Percentiles rank a stretch among this genome's conserved stretches.
Conservation (phyloP, 2,329 filamentous ascomycete genomes). For the Aspergillus persii region DNA sequence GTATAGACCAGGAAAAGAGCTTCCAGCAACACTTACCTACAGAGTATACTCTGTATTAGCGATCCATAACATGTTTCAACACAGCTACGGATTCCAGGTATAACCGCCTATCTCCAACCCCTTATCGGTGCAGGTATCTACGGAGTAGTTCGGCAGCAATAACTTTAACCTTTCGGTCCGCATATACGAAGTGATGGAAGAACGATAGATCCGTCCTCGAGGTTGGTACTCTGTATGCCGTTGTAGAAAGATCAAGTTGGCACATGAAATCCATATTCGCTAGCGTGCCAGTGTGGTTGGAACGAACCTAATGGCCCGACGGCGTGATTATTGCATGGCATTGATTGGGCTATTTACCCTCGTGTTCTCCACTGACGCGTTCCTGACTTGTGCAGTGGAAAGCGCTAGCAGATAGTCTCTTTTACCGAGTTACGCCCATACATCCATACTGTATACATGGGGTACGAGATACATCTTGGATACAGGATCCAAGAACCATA, state of each 20-base stretch:
- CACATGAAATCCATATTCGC: constrained; percentile 12
- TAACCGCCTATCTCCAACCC: too few relatives aligned
- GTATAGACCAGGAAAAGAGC: too few relatives aligned
- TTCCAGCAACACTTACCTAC: too few relatives aligned
- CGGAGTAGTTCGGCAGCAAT: too few relatives aligned
- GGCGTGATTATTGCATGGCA: constrained; percentile 10
- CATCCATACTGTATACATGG: not conserved
- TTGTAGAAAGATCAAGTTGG: not conserved
- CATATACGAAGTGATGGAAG: too few relatives aligned
- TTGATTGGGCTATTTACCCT: constrained; percentile 19
- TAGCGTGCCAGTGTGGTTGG: constrained; percentile 8
- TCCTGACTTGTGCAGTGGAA: constrained; percentile 26
- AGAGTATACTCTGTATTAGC: too few relatives aligned
- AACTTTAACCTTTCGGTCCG: too few relatives aligned
- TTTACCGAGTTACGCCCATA: constrained; percentile 8
- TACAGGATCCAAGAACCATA: not conserved
- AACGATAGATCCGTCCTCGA: not conserved
- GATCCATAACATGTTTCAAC: too few relatives aligned
- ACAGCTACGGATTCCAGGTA: too few relatives aligned
- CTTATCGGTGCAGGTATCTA: too few relatives aligned
- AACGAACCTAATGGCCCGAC: constrained; percentile 17
- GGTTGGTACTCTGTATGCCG: not conserved
- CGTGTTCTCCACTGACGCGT: constrained; percentile 28
- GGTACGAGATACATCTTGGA: not conserved
- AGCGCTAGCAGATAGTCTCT: constrained; percentile 7